Conservation (phyloP, 257 asterid genomes). For the Gentiana straminea region DNA sequence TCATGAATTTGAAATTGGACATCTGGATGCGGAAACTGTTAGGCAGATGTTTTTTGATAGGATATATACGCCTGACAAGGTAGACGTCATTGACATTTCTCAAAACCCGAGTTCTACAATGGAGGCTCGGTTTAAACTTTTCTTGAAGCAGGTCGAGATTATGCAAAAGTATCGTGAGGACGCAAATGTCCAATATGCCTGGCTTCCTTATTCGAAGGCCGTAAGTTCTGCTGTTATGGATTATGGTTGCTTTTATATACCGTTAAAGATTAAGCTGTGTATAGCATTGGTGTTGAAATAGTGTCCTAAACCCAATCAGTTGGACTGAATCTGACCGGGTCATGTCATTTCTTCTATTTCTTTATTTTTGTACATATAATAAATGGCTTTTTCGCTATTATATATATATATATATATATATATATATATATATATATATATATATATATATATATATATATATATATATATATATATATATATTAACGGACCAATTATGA, state of each 20-base stretch:
- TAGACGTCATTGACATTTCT: conserved; percentile 34
- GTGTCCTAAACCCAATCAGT: too few species aligned
- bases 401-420: too few species aligned
- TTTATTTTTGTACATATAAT: too few species aligned
- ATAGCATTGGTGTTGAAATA: conserved; percentile 38
- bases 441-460: too few species aligned
- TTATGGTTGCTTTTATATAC: conserved; percentile 47
- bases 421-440: too few species aligned
- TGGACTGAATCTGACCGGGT: too few species aligned
- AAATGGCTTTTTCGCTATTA: fast-evolving
- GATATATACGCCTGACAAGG: conserved; percentile 20
- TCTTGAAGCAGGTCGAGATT: conserved; percentile 62
- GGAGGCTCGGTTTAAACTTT: conserved; percentile 55
- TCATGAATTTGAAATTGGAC: conserved; percentile 16
- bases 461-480: too few species aligned
- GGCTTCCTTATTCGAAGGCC: conserved; percentile 76
- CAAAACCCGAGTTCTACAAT: conserved; percentile 24
- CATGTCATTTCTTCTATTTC: too few species aligned
- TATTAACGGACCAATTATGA: too few species aligned
- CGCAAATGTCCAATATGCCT: conserved; percentile 61
- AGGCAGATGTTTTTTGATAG: conserved; percentile 40
- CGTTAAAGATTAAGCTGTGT: conserved; percentile 22
- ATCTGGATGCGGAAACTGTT: conserved; percentile 27
- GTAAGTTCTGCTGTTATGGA: conserved; percentile 33
- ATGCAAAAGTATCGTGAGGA: conserved; percentile 53